Percentiles rank a stretch among this genome's conserved stretches.
Conservation (phyloP, 306 rosid genomes). For the Urtica urens region DNA sequence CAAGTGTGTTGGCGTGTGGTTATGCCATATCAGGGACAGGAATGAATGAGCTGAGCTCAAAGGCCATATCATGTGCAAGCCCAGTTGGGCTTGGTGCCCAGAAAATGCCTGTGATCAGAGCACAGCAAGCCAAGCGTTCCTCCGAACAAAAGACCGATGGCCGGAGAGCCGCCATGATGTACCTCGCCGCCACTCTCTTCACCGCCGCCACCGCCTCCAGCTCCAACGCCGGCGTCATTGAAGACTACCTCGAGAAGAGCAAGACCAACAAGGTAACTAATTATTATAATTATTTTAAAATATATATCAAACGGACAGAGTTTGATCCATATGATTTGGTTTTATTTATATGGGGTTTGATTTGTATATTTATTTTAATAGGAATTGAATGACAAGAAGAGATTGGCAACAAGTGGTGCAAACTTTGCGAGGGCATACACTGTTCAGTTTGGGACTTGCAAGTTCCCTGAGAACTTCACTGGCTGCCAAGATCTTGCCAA, state of each 20-base stretch:
- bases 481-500: conserved; percentile 99
- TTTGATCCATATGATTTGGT: neutral
- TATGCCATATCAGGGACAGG: conserved; percentile 49
- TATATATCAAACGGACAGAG: too few species aligned
- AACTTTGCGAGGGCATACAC: conserved; percentile 96
- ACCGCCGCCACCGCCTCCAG: conserved; percentile 34
- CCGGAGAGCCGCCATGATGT: conserved; percentile 57
- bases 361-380: neutral
- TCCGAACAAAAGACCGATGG: conserved; percentile 33
- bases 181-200: conserved; percentile 53
- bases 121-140: conserved; percentile 35
- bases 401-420: conserved; percentile 90
- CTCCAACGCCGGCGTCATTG: conserved; percentile 77
- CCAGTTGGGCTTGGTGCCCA: conserved; percentile 15
- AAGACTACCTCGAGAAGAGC: conserved; percentile 76
- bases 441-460: conserved; percentile 86
- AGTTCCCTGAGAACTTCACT: conserved; percentile 99
- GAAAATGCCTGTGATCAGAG: conserved; percentile 48
- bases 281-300: too few species aligned
- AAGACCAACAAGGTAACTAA: conserved; percentile 70
- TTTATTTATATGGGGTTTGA: neutral
- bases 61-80: conserved; percentile 27
- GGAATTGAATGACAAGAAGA: conserved; percentile 94
- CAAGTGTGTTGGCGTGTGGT: conserved; percentile 65
- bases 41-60: conserved; percentile 34